Percentiles rank a stretch among this genome's conserved stretches.
Conservation (phyloP, 305 asterid genomes). For the Solanum hybrid region DNA sequence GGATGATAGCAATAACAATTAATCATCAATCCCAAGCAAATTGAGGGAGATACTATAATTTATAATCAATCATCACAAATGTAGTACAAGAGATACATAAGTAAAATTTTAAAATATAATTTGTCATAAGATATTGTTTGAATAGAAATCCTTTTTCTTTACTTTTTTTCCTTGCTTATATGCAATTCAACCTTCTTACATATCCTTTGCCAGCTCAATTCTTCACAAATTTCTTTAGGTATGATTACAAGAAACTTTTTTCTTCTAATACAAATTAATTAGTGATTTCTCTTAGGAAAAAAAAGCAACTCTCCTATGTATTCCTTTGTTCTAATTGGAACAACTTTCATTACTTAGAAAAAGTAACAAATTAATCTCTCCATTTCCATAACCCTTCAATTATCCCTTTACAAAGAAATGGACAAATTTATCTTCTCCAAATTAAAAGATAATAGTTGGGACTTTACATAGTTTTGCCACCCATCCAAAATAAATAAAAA, state of each 20-base stretch:
- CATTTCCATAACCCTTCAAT: not conserved
- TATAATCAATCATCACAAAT: not conserved
- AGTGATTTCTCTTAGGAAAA: not conserved
- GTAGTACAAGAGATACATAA: not conserved
- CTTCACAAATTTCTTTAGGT: not conserved
- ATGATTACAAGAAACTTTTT: not conserved
- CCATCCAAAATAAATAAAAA: not conserved
- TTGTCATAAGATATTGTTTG: not conserved
- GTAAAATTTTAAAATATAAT: not conserved
- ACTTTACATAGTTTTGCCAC: not conserved
- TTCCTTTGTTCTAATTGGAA: not conserved
- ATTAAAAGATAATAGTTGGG: not conserved
- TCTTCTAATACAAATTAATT: not conserved
- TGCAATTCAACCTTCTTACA: not conserved
- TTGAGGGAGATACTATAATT: not conserved
- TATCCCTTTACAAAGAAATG: not conserved
- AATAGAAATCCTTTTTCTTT: not conserved
- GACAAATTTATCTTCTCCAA: not conserved
- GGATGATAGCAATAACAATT: not conserved
- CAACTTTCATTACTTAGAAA: not conserved
- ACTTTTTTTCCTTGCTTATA: not conserved
- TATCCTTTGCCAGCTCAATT: not conserved
- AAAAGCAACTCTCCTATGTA: not conserved
- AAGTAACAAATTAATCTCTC: not conserved
- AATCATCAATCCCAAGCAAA: not conserved